Evolutionary conservation across 225 moss, liverwort and hornwort species (phyloP), one percentile per base, ranked within the genome.

Genomic region (Pseudoscleropodium purum): DNA sequence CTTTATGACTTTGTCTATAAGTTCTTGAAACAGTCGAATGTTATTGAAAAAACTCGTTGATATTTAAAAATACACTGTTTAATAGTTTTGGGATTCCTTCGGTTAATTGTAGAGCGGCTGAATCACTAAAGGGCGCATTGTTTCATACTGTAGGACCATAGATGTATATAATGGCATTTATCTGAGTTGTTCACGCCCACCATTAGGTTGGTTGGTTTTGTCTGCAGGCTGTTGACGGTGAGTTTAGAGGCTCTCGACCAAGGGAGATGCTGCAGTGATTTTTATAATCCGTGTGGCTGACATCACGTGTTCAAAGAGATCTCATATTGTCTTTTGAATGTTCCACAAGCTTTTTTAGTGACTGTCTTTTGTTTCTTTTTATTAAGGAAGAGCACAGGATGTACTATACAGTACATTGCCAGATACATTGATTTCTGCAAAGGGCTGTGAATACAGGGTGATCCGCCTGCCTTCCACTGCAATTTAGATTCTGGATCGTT

Each of bases 201-300:
- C 51, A 27, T 60, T 76, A 61, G 43, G 9, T 69, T 67, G 7
- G 34, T 52, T 81, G 62, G 31, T 43, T 61, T 79, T 79, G 45
- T 56, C 21, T 68, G 59, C 84, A 90, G 92, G 88, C 31, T 45
- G n/a, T 56, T 52, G 85, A 75, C 41, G 60, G 43, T 79, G 79
- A 88, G 63, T 84, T 85, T 47, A 89, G 72, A 87, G 84, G 76
- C 56, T 87, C 86, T 85, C 84, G 52, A 82, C 47, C 62, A 75
- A 89, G 87, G 51, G 70, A 89, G 54, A 77, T 33, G 41, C 88
- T 92, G 36, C 66, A 90, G 82, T 88, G 80, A 86, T 62, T 47
- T 74, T 14, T 68, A 80, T 64, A 64, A 64, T 19, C 24, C 76
- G 1, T 49, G 66, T 39, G 25, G 18, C 52, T 82, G 76, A 77